Evolutionary conservation across 2,329 filamentous ascomycete species (phyloP), one percentile per base, ranked within the genome.

Genomic region (Biscogniauxia mediterranea): DNA sequence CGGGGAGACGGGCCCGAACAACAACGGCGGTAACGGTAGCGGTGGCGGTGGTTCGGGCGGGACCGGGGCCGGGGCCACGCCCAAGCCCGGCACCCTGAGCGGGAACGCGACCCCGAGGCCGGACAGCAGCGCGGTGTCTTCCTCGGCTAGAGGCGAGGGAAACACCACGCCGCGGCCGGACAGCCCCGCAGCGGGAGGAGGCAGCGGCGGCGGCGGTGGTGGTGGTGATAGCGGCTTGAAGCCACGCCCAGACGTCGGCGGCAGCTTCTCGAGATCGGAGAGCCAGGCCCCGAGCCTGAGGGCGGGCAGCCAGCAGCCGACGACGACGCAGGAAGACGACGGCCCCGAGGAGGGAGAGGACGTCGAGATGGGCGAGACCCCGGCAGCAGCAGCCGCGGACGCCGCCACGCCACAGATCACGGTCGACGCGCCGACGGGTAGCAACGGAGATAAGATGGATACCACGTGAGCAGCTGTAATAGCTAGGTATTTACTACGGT

Each of bases 371-470:
- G 62, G 64, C 51, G 75, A 76, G 61, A 78, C 79, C 25, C 77
- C 77, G 51, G 64, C 69, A 23, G 23, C 23, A 23, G 64, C 69
- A 26, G 71, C 69, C 7, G 74, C 69, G 71, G 23, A 59, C 17
- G 59, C 42, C 13, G 78, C 78, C 20, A 79, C 79, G 17, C 80
- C 81, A 38, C 76, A 74, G 64, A 82, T 84, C 56, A 79, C 76
- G 20, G 76, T 86, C 55, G 81, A 85, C 61, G 77, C 79, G 21
- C 78, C 81, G 25, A 77, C 79, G 51, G 77, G 73, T 46, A 73
- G 70, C 28, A 73, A 71, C 28, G 80, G 76, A 7, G 87, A 89
- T 66, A 84, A 80, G 69, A 92, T 92, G 89, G 89, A 92, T 78
- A 91, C 78, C 68, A 82, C 77, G 23, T 67, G 63, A 54, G 57